Evolutionary conservation across 2,329 filamentous ascomycete species (phyloP), one percentile per base, ranked within the genome.

Genomic region (Ciborinia camelliae): DNA sequence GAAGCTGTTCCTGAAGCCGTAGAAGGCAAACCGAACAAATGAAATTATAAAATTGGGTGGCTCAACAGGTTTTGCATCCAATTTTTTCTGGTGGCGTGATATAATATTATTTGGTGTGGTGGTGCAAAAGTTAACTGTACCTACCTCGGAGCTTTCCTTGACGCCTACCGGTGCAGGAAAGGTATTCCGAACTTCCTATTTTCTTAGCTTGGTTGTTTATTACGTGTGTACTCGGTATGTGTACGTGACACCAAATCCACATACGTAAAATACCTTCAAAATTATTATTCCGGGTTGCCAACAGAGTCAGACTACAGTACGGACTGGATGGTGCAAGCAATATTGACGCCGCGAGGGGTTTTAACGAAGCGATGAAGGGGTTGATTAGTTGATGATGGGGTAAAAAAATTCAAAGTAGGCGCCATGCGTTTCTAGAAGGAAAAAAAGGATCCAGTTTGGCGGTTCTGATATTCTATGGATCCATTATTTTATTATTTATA

Each of bases 1-100:
- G 61, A 57, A 63, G 61, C 14, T 20, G 14, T 55, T 48, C 51
- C 61, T 57, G 32, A 47, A 53, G 50, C 61, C 61, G 50, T 18
- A 55, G 30, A 39, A 41, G 30, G 12, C 23, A 20, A 51, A 39
- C 45, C 45, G 45, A 61, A 55, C n/a, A 35, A 62, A 32, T 62
- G n/a, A 26, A 47, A 23, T 55, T 20, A 15, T 28, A 30, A n/a
- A 26, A 47, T 58, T 45, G n/a, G 23, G 32, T 55, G 14, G 35
- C 15, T 52, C n/a, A 20, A n/a, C n/a, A n/a, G n/a, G n/a, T n/a
- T n/a, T n/a, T n/a, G 28, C 50, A 35, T 52, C 32, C 35, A 39
- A 53, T 18, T 41, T 50, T 61, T 61, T 52, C 32, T n/a, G 32
- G 52, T 54, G n/a, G 32, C 23, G 32, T 54, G 52, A n/a, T 54